Base-by-base conservation (phyloP, 176 grass and related monocot species). In the Dactylis glomerata region DNA sequence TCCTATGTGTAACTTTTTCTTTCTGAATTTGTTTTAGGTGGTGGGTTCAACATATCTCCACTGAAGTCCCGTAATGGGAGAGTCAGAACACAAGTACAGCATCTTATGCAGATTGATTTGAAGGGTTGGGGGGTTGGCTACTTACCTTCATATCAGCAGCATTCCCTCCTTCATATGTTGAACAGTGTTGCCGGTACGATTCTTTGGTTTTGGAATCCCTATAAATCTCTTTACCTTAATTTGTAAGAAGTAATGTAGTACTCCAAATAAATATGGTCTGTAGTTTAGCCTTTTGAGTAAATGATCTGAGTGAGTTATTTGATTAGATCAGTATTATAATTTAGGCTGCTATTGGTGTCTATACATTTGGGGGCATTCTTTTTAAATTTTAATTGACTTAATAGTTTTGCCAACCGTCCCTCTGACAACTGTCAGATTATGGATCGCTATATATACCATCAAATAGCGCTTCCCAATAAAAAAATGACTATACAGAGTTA, bases 31-130 rank as follows among this genome's bases (percentile, higher is more conserved):
- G 50, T 12, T 10, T 32, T 75, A 75, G 71, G 71, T 51, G 71
- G 96, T 16, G 96, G 96, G 3, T 95, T 98, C 81, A 98, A 94
- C 70, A 98, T 98, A 87, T 98, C 96, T 84, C 93, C 96, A 38
- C 68, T 98, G 69, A 95, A 95, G 86, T 81, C 85, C 78, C 91
- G 89, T 80, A 86, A 94, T 72, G 93, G 96, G 66, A 95, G 88
- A 87, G 84, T 75, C 32, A 87, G 91, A 82, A 93, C 96, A 56
- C 96, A 98, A 93, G 96, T 98, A 40, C 93, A 98, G 15, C 86
- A 98, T 85, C 91, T 98, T 74, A 98, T 98, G 91, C 96, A 98
- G 85, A 95, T 98, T 85, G 96, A 98, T 90, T 87, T 98, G 70
- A 98, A 98, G 89, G 93, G 96, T 55, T 98, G 92, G 95, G 92